Evolutionary conservation across 2,329 filamentous ascomycete species (phyloP), one percentile per base, ranked within the genome.

Genomic region (Fusarium cicatricum): DNA sequence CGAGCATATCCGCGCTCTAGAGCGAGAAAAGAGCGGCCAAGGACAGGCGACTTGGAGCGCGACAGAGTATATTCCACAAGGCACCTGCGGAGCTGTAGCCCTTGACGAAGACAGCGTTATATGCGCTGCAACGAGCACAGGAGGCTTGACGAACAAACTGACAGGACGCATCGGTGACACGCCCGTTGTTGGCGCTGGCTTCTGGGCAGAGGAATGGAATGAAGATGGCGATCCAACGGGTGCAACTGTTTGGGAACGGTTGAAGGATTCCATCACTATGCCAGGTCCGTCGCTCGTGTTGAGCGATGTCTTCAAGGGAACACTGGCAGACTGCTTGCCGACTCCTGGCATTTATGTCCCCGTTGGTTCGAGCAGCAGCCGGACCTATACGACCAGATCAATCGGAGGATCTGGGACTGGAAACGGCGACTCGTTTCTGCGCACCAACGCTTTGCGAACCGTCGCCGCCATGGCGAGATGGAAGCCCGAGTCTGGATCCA

Each of bases 91-190:
- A 1, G 91, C 90, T 8, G 91, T 96, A 0, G 91, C 90, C 19
- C 77, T 96, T 8, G 92, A 96, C 72, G 78, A 78, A n/a, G 83
- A 87, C 34, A 92, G 92, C 1, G 85, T 89, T 4, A 74, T 96
- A 3, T 92, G 90, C 64, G 79, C 72, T n/a, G 85, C 85, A 1
- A 88, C 85, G 3, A 86, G 82, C 67, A 88, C 85, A 0, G 92
- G 92, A 5, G 92, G 92, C 0, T 72, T 96, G 73, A 97, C 92
- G 17, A 97, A 97, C 72, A 97, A 97, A 77, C 76, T 94, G 49
- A 90, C 90, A 0, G 92, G 92, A 0, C 81, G 92, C 16, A 88
- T 96, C 60, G 92, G 92, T 1, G 92, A 97, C 71, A 97, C 92
- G 11, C 92, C 92, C 0, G 89, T 89, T 0, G 78, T 92, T 0